These are phyloP conservation scores for Cladosporium oxysporum DNA, from an alignment of 2,329 filamentous ascomycete species.

Conservation along the genomic window DNA sequence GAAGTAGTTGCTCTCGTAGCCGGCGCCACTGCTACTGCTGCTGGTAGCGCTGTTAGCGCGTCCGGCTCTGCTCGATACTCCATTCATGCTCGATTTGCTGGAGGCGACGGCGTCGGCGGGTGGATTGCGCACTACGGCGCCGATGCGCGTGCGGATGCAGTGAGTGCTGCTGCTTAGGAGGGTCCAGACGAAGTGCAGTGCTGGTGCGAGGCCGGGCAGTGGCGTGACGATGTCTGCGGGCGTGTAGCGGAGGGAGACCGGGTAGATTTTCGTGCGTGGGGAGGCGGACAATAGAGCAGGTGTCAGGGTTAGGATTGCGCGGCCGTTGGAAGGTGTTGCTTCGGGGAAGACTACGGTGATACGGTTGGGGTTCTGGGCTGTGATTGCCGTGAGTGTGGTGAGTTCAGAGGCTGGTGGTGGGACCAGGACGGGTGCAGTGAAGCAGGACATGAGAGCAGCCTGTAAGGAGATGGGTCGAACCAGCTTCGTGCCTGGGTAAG, in stretches of 20 bases:
- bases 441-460: conserved; percentile 67
- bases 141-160: conserved; percentile 87
- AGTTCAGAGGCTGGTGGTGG: conserved; percentile 39
- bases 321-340: conserved; percentile 90
- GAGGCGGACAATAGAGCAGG: conserved; percentile 72
- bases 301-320: conserved; percentile 81
- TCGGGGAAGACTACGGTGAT: conserved; percentile 89
- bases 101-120: conserved; percentile 28
- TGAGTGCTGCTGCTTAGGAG: conserved; percentile 83
- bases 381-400: conserved; percentile 50
- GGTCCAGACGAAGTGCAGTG: conserved; percentile 77
- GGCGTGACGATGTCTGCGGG: conserved; percentile 90
- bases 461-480: conserved; percentile 78
- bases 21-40: conserved; percentile 24
- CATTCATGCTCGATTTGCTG: conserved; percentile 23
- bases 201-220: conserved; percentile 65
- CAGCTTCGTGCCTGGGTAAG: conserved; percentile 70
- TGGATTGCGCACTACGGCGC: conserved; percentile 58
- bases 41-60: conserved; percentile 23
- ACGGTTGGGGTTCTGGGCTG: conserved; percentile 68
- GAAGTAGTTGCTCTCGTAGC: conserved; percentile 49
- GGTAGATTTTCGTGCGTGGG: conserved; percentile 75
- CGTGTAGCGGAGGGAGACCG: conserved; percentile 85
- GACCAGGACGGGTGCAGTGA: conserved; percentile 28
- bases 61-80: conserved; percentile 10